Evolutionary conservation across 345 rosid species (phyloP).

Genomic region (Eucalyptus fibrosa): DNA sequence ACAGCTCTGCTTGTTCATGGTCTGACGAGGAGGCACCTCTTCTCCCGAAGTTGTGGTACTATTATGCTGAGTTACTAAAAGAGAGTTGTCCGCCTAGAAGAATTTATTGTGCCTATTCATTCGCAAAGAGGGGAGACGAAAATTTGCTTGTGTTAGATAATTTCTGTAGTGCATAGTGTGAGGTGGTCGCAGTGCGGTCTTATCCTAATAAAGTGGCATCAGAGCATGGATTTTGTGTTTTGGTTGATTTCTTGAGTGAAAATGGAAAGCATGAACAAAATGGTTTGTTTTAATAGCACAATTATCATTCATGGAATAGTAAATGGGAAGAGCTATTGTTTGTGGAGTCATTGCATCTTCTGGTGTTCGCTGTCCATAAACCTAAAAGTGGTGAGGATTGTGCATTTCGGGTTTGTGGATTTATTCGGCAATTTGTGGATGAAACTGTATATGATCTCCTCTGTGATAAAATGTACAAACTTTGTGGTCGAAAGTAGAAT

Average conservation of each 20-base stretch:
- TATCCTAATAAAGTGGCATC: not conserved
- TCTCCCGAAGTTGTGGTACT: too few species aligned
- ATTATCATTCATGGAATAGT: not conserved
- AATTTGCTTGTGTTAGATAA: not conserved
- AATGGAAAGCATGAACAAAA: not conserved
- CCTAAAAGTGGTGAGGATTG: not conserved
- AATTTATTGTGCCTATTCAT: not conserved
- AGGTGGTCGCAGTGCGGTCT: not conserved
- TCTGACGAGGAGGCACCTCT: too few species aligned
- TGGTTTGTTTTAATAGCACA: not conserved
- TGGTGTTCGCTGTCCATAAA: not conserved
- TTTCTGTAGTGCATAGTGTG: not conserved
- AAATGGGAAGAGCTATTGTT: not conserved
- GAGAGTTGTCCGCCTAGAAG: too few species aligned
- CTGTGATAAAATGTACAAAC: not conserved
- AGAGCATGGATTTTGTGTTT: not conserved
- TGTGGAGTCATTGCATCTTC: not conserved
- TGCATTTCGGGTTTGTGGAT: not conserved
- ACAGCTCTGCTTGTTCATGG: too few species aligned
- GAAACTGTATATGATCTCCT: not conserved
- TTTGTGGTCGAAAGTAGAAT: not conserved
- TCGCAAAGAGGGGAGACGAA: not conserved
- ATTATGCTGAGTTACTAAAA: too few species aligned
- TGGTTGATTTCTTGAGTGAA: not conserved
- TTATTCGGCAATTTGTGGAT: not conserved